phyloP scores from a whole-genome alignment of 768 basidiomycete species.

The Gloeostereum incarnatum region DNA sequence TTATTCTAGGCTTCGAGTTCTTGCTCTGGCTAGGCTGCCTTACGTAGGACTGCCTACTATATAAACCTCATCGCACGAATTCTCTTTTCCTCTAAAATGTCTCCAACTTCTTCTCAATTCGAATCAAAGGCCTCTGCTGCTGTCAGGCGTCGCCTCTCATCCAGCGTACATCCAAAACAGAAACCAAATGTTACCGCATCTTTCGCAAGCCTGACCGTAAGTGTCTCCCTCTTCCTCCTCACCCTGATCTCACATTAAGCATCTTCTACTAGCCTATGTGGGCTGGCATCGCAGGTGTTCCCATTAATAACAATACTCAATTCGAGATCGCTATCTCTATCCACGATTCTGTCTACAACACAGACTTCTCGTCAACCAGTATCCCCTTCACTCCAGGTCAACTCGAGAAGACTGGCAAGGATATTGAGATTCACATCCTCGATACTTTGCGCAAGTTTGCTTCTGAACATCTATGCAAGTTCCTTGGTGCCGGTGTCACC shows the following conservation, averaged over 20 bases:
- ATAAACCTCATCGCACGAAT: too few relatives aligned
- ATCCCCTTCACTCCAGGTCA: constrained; percentile 43
- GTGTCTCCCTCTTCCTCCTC: constrained; percentile 15
- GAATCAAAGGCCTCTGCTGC: constrained; percentile 55
- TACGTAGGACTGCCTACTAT: constrained; percentile 2
- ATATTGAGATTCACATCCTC: constrained; percentile 57
- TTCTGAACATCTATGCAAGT: constrained; percentile 74
- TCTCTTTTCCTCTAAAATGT: constrained; percentile 33
- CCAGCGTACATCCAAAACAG: constrained; percentile 29
- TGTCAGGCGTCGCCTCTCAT: constrained; percentile 62
- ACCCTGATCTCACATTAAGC: constrained; percentile 13
- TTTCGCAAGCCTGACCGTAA: constrained; percentile 60
- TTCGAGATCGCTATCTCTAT: constrained; percentile 72
- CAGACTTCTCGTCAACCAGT: constrained; percentile 58
- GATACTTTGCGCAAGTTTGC: constrained; percentile 65
- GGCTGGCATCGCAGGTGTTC: constrained; percentile 66
- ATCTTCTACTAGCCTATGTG: constrained; percentile 64
- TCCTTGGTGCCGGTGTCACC: constrained; percentile 77
- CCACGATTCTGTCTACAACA: constrained; percentile 80
- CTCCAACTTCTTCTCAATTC: constrained; percentile 41
- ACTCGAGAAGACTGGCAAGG: constrained; percentile 44
- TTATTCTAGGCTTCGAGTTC: too few relatives aligned
- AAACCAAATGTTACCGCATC: constrained; percentile 46
- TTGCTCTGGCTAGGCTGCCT: not conserved
- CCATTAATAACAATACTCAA: constrained; percentile 47